A percentile compares a stretch with the other conserved stretches of the same genome.
phyloP scores from a whole-genome alignment of 2,329 filamentous ascomycete genomes.

The Periconia sp. region DNA sequence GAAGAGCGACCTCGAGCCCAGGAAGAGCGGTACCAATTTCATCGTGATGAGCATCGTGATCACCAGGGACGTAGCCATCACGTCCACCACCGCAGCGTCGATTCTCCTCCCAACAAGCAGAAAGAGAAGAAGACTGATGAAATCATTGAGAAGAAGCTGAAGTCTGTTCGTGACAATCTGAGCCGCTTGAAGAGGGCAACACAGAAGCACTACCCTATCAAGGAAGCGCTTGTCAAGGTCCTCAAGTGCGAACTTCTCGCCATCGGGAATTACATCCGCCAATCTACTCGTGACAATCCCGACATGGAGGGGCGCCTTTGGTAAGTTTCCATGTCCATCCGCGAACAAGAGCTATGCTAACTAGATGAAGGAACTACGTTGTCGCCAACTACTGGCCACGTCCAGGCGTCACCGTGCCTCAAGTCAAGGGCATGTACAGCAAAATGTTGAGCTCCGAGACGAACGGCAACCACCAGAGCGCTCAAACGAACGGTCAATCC shows the following conservation, averaged over 20 bases:
- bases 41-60: too few relatives aligned
- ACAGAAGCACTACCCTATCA: conserved; percentile 66
- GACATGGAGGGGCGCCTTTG: conserved; percentile 59
- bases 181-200: conserved; percentile 66
- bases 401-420: conserved; percentile 31
- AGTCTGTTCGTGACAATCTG: conserved; percentile 66
- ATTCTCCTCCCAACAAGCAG: conserved; percentile 25
- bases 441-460: conserved; percentile 42
- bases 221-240: conserved; percentile 66
- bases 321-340: conserved; percentile 42
- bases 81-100: conserved; percentile 33
- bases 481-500: conserved; percentile 11
- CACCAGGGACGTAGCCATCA: conserved; percentile 18
- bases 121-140: conserved; percentile 48
- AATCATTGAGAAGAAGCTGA: conserved; percentile 59
- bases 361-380: conserved; percentile 39
- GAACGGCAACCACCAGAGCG: conserved; percentile 14
- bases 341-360: conserved; percentile 22
- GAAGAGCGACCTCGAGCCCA: conserved; percentile 60
- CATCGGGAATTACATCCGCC: conserved; percentile 68
- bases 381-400: conserved; percentile 48
- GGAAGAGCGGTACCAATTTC: conserved; percentile 44
- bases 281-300: conserved; percentile 50
- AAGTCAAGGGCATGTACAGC: conserved; percentile 47
- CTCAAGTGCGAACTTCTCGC: conserved; percentile 66